Base-by-base conservation (phyloP, 768 basidiomycete species). In the Suillus luteus region DNA sequence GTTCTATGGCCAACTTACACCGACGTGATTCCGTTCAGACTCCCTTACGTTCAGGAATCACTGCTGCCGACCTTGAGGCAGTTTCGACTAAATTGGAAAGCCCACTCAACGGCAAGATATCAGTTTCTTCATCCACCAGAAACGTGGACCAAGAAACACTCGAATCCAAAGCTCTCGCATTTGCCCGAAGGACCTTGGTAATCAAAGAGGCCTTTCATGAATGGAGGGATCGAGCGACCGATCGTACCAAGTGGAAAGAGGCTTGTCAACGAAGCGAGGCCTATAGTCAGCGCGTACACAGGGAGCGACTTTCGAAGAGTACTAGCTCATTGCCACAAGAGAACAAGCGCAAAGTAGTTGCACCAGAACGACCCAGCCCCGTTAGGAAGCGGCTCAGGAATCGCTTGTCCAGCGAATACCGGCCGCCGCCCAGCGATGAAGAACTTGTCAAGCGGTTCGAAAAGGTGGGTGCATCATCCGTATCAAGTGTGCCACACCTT, bases 381-480 rank as follows among this genome's bases (percentile, higher is more conserved):
- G 61, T 70, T 27, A 73, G 66, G 55, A 76, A 71, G 51, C 76
- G 81, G 14, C 55, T 71, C 10, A 75, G 73, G n/a, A 73, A 71
- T 24, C 77, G 81, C 5, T 65, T 75, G 22, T 79, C 79, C 5
- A 64, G 68, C 46, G 81, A 82, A 57, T 88, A 86, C 65, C 77
- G 76, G 51, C 78, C 82, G 8, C 85, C 86, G 19, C 73, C 81
- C 62, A 87, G 84, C 17, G 90, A 90, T 62, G 87, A 87, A 64
- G 86, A 86, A 40, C 80, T 91, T 59, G 87, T 84, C 15, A 81
- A 73, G 72, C 81, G 88, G 62, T 83, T 91, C 69, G 85, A 85
- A 80, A 85, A 90, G 85, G 91, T 90, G 70, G 72, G 75, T 62
- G 19, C 4, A 22, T 43, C 14, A 15, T 15, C 48, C n/a, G 5